Evolutionary conservation across 2,329 filamentous ascomycete genomes (phyloP), one percentile per base, ranked within the genome.

Genomic region (Onygenales sp.): DNA sequence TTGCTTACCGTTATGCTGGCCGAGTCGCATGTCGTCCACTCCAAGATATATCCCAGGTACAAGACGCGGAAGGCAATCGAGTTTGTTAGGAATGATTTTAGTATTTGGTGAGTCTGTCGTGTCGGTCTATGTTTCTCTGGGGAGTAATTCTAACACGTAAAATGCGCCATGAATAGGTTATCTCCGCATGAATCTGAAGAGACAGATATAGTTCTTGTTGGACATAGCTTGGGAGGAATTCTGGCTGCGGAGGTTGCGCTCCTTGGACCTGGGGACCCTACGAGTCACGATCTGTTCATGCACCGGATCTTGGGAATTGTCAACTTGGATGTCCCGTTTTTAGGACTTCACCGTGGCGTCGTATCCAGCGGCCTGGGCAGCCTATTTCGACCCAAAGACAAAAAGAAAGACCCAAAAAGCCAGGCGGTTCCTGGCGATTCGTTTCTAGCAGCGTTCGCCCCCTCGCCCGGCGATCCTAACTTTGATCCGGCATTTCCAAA

Each of bases 201-300:
- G 17, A 90, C 89, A 1, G 91, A 96, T 72, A 78, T 94, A 2
- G 77, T 96, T 17, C 76, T 96, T 2, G 75, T 95, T 2, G 90
- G 91, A 0, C 91, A 95, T 68, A 94, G 88, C 43, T 92, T 96
- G 83, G 91, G 91, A 13, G 91, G 91, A 1, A 76, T 96, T 27
- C 69, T 96, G 31, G 82, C 86, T 31, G 88, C 87, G 1, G 91
- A 96, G 61, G 80, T 94, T 31, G 83, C 82, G 2, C 73, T 95
- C 44, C 78, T 86, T 66, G 69, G 59, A 10, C 62, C 70, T 2
- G 51, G 57, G 14, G 36, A 43, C n/a, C 43, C 56, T 32, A 55
- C 52, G n/a, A 61, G 53, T 49, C 33, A 51, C 21, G 56, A 66
- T 54, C 72, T 72, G 9, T 82, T 87, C 59, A 83, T 82, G 58